Evolutionary conservation across 2,329 filamentous ascomycete genomes (phyloP).

Genomic region (Exophiala bonariae): DNA sequence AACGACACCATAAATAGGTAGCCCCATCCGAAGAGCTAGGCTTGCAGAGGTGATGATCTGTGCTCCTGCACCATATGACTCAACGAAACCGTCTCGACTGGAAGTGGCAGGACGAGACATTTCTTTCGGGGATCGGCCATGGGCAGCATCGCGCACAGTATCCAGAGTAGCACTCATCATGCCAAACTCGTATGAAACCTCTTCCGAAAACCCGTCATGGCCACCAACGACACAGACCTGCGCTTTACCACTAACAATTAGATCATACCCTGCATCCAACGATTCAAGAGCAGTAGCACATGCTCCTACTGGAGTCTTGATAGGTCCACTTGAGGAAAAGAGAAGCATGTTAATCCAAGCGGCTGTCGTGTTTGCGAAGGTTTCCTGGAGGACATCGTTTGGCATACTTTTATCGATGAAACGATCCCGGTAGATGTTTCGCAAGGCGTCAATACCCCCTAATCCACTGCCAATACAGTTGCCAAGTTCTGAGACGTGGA

Average conservation of each 20-base stretch:
- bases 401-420: slow-evolving; percentile 96
- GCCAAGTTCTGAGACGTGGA: slow-evolving; percentile 95
- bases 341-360: slow-evolving; percentile 99
- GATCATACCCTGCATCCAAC: slow-evolving; percentile 96
- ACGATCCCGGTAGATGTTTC: slow-evolving; percentile 97
- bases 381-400: slow-evolving; percentile 98
- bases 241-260: slow-evolving; percentile 96
- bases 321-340: slow-evolving; percentile 92
- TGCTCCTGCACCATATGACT: slow-evolving; percentile 96
- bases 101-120: slow-evolving; percentile 98
- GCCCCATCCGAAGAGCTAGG: slow-evolving; percentile 95
- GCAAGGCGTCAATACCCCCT: slow-evolving; percentile 85
- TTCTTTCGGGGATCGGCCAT: slow-evolving; percentile 90
- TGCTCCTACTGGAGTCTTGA: slow-evolving; percentile 97
- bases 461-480: slow-evolving; percentile 99
- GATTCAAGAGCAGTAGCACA: slow-evolving; percentile 98
- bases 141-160: slow-evolving; percentile 90
- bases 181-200: slow-evolving; percentile 98
- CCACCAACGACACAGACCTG: slow-evolving; percentile 96
- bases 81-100: slow-evolving; percentile 97
- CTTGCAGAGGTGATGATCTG: slow-evolving; percentile 98
- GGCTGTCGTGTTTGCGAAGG: slow-evolving; percentile 99
- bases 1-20: slow-evolving; percentile 93
- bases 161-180: slow-evolving; percentile 99
- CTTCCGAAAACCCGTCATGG: slow-evolving; percentile 98